phyloP scores from a whole-genome alignment of 768 basidiomycete genomes.

The Naematelia aurantialba region DNA sequence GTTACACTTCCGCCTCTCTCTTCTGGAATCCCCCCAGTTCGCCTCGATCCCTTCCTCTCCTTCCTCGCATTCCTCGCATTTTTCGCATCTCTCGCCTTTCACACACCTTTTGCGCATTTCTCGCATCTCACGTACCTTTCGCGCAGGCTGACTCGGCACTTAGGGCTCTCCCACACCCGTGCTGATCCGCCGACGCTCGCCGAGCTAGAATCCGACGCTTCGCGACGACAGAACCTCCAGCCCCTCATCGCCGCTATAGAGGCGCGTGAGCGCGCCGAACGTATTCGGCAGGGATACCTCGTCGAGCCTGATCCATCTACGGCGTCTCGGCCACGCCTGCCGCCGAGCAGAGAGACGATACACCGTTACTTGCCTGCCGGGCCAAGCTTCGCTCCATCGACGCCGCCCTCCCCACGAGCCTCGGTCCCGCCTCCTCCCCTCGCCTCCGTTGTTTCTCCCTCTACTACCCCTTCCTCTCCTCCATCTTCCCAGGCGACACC shows the following conservation, averaged over 20 bases:
- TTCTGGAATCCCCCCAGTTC: no score
- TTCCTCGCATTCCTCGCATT: neutral
- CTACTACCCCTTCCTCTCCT: neutral
- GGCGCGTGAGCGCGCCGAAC: constrained; percentile 34
- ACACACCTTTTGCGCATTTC: no score
- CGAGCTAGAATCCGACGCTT: constrained; percentile 28
- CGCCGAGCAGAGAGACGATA: neutral
- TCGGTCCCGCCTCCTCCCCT: neutral
- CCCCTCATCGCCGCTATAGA: constrained; percentile 38
- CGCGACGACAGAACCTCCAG: constrained; percentile 21
- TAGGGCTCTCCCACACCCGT: constrained; percentile 45
- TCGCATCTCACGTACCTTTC: no score
- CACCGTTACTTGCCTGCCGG: no score
- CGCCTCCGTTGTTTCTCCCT: neutral
- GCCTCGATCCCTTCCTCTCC: no score
- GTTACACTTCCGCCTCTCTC: no score
- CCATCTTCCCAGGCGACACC: neutral
- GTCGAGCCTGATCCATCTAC: constrained; percentile 14
- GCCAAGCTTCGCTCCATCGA: constrained; percentile 5
- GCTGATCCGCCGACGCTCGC: constrained; percentile 27
- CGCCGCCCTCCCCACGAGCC: neutral
- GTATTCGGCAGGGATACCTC: constrained; percentile 43
- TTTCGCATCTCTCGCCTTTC: neutral
- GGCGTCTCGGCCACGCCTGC: neutral
- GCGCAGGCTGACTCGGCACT: constrained; percentile 2